A percentile compares a stretch with the other conserved stretches of the same genome.
phyloP scores from a whole-genome alignment of 2,329 filamentous ascomycete species.

The Clonostachys solani region DNA sequence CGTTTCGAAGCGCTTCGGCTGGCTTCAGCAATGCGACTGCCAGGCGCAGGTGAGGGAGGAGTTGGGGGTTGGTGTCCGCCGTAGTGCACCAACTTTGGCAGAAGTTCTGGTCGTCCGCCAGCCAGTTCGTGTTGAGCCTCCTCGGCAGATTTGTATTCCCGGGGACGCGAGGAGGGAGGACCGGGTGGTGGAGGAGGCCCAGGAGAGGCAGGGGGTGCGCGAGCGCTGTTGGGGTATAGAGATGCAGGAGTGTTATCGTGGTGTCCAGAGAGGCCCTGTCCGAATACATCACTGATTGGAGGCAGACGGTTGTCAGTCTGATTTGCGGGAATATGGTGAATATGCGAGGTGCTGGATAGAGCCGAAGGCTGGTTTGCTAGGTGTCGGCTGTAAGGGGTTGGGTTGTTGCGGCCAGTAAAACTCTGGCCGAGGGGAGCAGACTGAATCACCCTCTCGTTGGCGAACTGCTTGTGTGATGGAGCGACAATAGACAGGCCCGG shows the following conservation, averaged over 20 bases:
- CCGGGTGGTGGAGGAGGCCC: constrained; percentile 58
- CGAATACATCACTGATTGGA: constrained; percentile 92
- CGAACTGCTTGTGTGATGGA: constrained; percentile 86
- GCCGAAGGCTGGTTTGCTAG: constrained; percentile 78
- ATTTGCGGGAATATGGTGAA: constrained; percentile 82
- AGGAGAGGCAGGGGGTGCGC: constrained; percentile 73
- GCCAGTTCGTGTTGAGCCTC: constrained; percentile 89
- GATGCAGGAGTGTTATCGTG: constrained; percentile 44
- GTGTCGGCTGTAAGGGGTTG: constrained; percentile 72
- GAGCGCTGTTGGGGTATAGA: constrained; percentile 57
- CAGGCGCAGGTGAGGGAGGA: constrained; percentile 73
- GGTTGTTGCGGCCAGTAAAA: constrained; percentile 85
- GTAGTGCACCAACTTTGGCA: constrained; percentile 94
- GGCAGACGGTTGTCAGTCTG: constrained; percentile 91
- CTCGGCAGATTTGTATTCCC: constrained; percentile 93
- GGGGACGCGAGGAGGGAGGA: constrained; percentile 56
- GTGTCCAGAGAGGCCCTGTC: constrained; percentile 66
- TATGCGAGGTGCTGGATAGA: constrained; percentile 79
- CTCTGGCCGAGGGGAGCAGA: constrained; percentile 93
- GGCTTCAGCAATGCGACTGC: constrained; percentile 38
- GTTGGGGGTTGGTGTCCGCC: constrained; percentile 90
- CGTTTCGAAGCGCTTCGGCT: constrained; percentile 63
- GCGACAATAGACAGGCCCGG: constrained; percentile 93
- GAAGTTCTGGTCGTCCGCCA: constrained; percentile 84
- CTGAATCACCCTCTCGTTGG: constrained; percentile 91